These are phyloP conservation scores for Colletotrichum endophyticum DNA, from an alignment of 2,329 filamentous ascomycete genomes.

Conservation along the genomic window DNA sequence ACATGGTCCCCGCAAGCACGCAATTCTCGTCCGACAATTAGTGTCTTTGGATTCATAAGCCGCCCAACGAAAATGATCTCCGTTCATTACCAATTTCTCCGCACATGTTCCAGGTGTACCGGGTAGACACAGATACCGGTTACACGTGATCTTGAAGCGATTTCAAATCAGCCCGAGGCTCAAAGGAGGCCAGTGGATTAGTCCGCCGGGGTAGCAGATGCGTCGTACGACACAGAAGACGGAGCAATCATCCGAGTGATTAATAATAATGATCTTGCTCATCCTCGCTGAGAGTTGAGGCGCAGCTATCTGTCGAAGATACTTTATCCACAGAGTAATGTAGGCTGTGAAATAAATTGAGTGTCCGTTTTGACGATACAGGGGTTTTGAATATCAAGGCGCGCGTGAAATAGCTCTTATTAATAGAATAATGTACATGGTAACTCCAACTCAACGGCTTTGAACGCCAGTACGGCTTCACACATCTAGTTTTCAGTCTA, in stretches of 20 bases:
- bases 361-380: background rate
- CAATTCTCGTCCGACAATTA: slow-evolving; percentile 21
- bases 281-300: background rate
- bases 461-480: background rate
- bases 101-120: background rate
- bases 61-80: background rate
- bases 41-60: slow-evolving; percentile 28
- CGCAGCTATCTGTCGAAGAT: background rate
- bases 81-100: background rate
- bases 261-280: background rate
- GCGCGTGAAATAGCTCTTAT: background rate
- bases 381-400: background rate
- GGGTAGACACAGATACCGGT: background rate
- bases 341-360: background rate
- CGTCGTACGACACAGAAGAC: background rate
- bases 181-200: background rate
- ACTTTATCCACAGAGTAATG: background rate
- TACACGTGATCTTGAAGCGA: background rate
- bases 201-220: background rate
- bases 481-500: background rate
- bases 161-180: background rate
- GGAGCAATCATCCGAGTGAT: background rate
- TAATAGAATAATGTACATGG: fast-evolving
- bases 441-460: background rate
- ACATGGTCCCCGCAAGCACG: slow-evolving; percentile 25